Percentiles rank a stretch among this genome's conserved stretches.
These are phyloP conservation scores for Blakeslea trispora DNA, from an alignment of 371 early-diverging fungal species.

Conservation along the genomic window DNA sequence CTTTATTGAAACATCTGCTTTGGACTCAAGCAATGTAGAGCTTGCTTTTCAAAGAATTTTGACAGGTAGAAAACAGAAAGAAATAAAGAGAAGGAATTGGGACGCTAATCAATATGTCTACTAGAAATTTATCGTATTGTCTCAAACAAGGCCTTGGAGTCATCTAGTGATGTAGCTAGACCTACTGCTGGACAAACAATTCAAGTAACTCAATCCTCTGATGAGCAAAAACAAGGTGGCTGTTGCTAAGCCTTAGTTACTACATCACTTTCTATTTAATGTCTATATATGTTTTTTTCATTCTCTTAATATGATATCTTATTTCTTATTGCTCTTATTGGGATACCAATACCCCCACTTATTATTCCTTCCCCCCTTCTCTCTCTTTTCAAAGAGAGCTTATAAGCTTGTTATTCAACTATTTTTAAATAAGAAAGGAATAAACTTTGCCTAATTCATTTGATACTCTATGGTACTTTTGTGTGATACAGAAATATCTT, in stretches of 20 bases:
- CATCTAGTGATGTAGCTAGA: slow-evolving; percentile 67
- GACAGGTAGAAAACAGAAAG: slow-evolving; percentile 63
- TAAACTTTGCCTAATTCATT: too few relatives aligned
- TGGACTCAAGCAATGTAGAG: slow-evolving; percentile 95
- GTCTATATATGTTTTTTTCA: background rate
- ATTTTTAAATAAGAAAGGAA: too few relatives aligned
- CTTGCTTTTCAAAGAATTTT: slow-evolving; percentile 91
- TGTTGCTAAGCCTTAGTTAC: slow-evolving; percentile 64
- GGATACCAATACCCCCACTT: too few relatives aligned
- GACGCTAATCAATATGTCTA: too few relatives aligned
- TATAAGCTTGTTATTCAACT: too few relatives aligned
- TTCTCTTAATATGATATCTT: background rate
- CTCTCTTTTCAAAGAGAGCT: too few relatives aligned
- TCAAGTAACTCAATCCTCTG: slow-evolving; percentile 68
- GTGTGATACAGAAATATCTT: too few relatives aligned
- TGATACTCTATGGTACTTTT: too few relatives aligned
- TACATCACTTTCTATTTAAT: background rate
- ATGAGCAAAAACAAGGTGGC: slow-evolving; percentile 70
- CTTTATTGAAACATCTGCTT: slow-evolving; percentile 96
- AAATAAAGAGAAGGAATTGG: too few relatives aligned
- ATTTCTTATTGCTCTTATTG: too few relatives aligned
- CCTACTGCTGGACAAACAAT: slow-evolving; percentile 81
- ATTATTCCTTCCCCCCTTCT: too few relatives aligned
- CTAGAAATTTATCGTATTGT: slow-evolving; percentile 92
- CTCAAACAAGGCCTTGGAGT: slow-evolving; percentile 90